Conservation (phyloP, 1,139 yeast species). For the Saccharomyces hybrid region DNA sequence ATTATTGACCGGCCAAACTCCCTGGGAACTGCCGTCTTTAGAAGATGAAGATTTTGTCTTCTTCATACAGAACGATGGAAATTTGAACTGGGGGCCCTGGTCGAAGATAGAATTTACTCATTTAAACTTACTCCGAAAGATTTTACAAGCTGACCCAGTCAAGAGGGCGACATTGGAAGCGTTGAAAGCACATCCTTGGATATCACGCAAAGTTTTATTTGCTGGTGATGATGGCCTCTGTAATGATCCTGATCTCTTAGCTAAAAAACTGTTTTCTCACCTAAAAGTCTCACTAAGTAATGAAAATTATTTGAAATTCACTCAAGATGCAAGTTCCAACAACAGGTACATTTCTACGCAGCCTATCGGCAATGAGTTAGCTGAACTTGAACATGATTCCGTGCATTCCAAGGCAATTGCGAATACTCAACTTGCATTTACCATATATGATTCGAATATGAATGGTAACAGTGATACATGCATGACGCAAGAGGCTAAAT, state of each 20-base stretch:
- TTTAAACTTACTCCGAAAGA: conserved; percentile 43
- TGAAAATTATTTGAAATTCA: conserved; percentile 33
- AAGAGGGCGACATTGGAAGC: conserved; percentile 37
- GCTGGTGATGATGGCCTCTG: conserved; percentile 42
- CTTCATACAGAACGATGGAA: conserved; percentile 40
- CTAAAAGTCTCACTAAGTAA: conserved; percentile 43
- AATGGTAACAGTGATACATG: conserved; percentile 3
- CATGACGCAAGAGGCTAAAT: conserved; percentile 17
- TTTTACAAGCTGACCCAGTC: conserved; percentile 41
- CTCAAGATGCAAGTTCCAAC: conserved; percentile 18
- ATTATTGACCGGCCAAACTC: conserved; percentile 51
- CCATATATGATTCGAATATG: conserved; percentile 10
- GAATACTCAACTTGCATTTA: conserved; percentile 17
- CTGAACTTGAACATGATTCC: conserved; percentile 21
- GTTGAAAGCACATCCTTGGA: conserved; percentile 48
- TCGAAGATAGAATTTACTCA: conserved; percentile 40
- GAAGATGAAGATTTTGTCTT: conserved; percentile 42
- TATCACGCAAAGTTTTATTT: conserved; percentile 36
- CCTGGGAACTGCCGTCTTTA: conserved; percentile 55
- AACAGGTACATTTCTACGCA: conserved; percentile 22
- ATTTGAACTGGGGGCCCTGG: conserved; percentile 45
- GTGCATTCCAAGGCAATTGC: conserved; percentile 7
- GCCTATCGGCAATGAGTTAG: conserved; percentile 22
- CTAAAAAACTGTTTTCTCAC: conserved; percentile 38
- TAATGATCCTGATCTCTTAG: conserved; percentile 40